Evolutionary conservation across 495 filamentous ascomycete species (phyloP).

Genomic region (Durotheca rogersii): DNA sequence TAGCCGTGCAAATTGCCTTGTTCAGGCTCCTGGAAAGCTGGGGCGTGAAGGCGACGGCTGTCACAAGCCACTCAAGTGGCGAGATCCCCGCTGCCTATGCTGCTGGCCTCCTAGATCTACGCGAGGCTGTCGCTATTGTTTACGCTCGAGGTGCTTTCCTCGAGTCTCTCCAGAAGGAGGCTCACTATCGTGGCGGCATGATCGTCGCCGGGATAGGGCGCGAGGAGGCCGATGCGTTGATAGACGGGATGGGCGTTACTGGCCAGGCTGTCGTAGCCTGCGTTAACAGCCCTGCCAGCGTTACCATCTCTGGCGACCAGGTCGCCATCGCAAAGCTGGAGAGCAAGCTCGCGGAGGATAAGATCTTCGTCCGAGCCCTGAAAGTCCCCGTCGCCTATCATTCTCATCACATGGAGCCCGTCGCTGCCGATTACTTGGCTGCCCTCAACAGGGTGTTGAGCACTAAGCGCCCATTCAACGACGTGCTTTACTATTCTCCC

Average conservation of each 20-base stretch:
- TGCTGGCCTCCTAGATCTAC: too few species aligned
- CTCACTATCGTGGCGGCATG: too few species aligned
- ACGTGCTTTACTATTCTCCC: slow-evolving; percentile 39
- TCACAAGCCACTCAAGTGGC: too few species aligned
- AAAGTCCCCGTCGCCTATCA: slow-evolving; percentile 56
- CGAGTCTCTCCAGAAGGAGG: too few species aligned
- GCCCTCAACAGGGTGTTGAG: slow-evolving; percentile 19
- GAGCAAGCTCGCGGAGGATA: slow-evolving; percentile 41
- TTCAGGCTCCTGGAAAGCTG: too few species aligned
- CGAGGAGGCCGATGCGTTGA: slow-evolving; percentile 23
- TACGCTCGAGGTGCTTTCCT: too few species aligned
- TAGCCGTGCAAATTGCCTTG: too few species aligned
- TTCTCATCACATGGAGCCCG: slow-evolving; percentile 44
- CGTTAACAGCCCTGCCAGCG: slow-evolving; percentile 40
- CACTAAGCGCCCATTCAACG: too few species aligned
- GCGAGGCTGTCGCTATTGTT: too few species aligned
- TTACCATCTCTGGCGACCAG: slow-evolving; percentile 37
- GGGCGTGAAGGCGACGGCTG: too few species aligned
- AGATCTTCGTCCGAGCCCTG: slow-evolving; percentile 43
- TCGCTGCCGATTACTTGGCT: slow-evolving; percentile 35
- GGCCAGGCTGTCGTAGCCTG: too few species aligned
- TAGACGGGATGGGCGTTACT: slow-evolving; percentile 34
- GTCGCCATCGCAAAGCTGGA: slow-evolving; percentile 30
- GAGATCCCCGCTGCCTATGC: too few species aligned
- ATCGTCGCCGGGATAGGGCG: slow-evolving; percentile 15